Evolutionary conservation across 2,329 filamentous ascomycete genomes (phyloP).

Genomic region (Graphilbum ipis-grandicollis): DNA sequence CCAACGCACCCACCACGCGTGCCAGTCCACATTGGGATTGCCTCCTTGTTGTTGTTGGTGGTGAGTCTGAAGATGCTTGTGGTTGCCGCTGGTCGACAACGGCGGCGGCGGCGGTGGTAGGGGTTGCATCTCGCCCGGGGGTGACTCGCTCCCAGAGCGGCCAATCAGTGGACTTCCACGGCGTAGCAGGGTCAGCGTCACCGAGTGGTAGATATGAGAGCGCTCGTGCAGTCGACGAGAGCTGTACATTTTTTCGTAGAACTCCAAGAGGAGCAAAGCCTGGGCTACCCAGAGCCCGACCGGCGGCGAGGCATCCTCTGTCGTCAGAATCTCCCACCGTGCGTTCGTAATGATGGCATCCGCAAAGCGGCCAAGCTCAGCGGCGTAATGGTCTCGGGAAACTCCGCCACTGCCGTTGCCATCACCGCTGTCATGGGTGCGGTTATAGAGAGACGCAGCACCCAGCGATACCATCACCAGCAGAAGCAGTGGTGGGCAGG

Average conservation of each 20-base stretch:
- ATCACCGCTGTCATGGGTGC: no score
- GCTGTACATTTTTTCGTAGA: constrained; percentile 97
- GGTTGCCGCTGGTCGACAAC: constrained; percentile 45
- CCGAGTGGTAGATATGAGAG: constrained; percentile 92
- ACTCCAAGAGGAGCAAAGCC: constrained; percentile 63
- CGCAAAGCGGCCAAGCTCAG: constrained; percentile 28
- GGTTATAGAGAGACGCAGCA: no score
- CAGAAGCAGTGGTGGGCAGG: constrained; percentile 61
- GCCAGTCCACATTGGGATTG: no score
- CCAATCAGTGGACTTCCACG: constrained; percentile 82
- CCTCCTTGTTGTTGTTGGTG: no score
- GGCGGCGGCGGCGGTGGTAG: constrained; percentile 43
- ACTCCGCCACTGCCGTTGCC: constrained; percentile 28
- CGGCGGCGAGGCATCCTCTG: constrained; percentile 66
- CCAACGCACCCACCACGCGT: constrained; percentile 93
- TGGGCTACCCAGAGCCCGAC: constrained; percentile 83
- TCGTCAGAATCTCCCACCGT: constrained; percentile 69
- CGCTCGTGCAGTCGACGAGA: constrained; percentile 82
- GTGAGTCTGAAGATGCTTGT: constrained; percentile 82
- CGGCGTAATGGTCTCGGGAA: not conserved
- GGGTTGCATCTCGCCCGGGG: constrained; percentile 38
- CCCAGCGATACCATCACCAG: constrained; percentile 74
- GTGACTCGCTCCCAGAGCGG: constrained; percentile 67
- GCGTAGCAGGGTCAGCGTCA: constrained; percentile 87
- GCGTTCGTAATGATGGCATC: constrained; percentile 52